A percentile compares a stretch with the other conserved stretches of the same genome.
Evolutionary conservation across 176 grass and related monocot species (phyloP).

Genomic region (Zea mays): DNA sequence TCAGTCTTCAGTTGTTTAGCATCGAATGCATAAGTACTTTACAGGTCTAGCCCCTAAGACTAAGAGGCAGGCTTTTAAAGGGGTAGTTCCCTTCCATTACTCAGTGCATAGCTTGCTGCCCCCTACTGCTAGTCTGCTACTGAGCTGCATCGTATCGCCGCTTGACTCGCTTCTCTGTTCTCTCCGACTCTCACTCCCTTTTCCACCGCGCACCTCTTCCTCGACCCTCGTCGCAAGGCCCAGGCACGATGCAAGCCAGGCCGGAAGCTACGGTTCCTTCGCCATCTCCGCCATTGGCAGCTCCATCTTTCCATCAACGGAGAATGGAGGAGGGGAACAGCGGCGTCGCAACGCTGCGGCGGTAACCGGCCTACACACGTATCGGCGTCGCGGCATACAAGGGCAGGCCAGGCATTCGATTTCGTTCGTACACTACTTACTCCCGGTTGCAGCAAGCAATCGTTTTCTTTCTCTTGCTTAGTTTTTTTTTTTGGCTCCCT

Average conservation of each 20-base stretch:
- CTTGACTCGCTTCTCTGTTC: background rate
- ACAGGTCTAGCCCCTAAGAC: background rate
- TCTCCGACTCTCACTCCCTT: background rate
- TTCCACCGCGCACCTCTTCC: background rate
- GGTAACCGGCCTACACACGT: constrained; percentile 6
- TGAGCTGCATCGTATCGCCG: background rate
- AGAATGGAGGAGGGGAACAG: constrained; percentile 24
- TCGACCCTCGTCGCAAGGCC: background rate
- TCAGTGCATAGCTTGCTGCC: constrained; percentile 30
- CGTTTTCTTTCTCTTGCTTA: background rate
- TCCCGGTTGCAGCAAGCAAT: constrained; percentile 17
- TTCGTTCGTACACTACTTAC: constrained; percentile 15
- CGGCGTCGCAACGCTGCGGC: constrained; percentile 3
- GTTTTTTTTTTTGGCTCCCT: background rate
- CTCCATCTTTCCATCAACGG: background rate
- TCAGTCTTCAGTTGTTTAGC: background rate
- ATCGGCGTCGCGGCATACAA: constrained; percentile 47
- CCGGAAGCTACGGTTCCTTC: background rate
- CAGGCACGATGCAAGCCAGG: constrained; percentile 20
- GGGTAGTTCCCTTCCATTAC: constrained; percentile 28
- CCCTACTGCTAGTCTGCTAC: background rate
- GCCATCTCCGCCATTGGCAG: constrained; percentile 23
- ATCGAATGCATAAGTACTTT: background rate
- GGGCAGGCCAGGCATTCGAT: constrained; percentile 61
- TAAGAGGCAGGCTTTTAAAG: constrained; percentile 5